Evolutionary conservation across 345 rosid species (phyloP).

Genomic region (Moricandia arvensis): DNA sequence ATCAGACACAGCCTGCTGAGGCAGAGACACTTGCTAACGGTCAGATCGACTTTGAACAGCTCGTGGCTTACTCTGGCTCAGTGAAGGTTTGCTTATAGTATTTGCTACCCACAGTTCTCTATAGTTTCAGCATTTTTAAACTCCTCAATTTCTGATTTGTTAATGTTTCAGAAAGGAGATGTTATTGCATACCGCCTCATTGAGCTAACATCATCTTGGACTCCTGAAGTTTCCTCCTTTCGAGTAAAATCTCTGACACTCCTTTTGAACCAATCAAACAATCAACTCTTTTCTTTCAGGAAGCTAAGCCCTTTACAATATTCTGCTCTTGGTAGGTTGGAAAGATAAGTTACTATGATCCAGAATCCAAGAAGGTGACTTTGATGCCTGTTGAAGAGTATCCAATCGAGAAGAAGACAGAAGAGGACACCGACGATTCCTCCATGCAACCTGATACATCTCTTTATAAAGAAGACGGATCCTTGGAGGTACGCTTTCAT

Average conservation of each 20-base stretch:
- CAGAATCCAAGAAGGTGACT: constrained; percentile 50
- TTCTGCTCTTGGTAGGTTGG: constrained; percentile 61
- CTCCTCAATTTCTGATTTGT: constrained; percentile 5
- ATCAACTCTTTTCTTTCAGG: background rate
- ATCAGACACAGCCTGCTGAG: constrained; percentile 39
- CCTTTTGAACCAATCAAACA: background rate
- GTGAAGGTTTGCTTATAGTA: constrained; percentile 49
- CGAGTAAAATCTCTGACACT: constrained; percentile 46
- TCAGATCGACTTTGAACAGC: constrained; percentile 57
- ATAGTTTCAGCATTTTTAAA: background rate
- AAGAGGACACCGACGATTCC: constrained; percentile 44
- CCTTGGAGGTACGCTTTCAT: constrained; percentile 55
- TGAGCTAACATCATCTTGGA: constrained; percentile 88
- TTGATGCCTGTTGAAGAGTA: constrained; percentile 61
- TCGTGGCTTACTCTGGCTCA: constrained; percentile 54
- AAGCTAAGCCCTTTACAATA: background rate
- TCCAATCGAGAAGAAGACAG: constrained; percentile 53
- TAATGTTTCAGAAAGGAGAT: constrained; percentile 74
- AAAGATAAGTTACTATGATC: constrained; percentile 58
- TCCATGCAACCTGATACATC: constrained; percentile 44
- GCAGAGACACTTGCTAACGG: constrained; percentile 33
- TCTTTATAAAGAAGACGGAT: constrained; percentile 71
- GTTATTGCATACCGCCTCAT: constrained; percentile 82
- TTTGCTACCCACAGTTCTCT: background rate
- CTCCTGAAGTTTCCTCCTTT: constrained; percentile 78